Evolutionary conservation across 805 yeast species (phyloP), one percentile per base, ranked within the genome.

Genomic region (Komagataella ulmi): DNA sequence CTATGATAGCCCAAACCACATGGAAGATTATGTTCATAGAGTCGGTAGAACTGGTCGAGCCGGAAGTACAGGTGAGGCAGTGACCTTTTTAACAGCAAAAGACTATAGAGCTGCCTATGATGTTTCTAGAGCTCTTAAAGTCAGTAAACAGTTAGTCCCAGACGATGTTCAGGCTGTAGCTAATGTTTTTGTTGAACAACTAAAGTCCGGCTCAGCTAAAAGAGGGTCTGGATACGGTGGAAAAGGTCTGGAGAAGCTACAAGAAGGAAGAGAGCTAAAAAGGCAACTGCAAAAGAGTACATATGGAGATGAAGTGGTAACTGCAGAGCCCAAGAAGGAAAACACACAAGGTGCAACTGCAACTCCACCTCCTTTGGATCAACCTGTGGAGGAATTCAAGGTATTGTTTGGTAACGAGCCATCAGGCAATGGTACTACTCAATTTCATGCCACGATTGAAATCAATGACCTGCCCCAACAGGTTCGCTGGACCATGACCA

Each of bases 11-110:
- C 95, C 96, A 0, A 86, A 76, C 56, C 95, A 90, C 54, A 75
- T 89, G 74, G 98, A 95, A 55, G 98, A 93, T 63, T 93, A 93
- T 61, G 91, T 93, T 10, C 99, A 93, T 67, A 76, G 98, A 7
- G 96, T 90, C 1, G 99, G 99, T 0, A 72, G 99, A 53, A 93
- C 99, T 0, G 99, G 97, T 0, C 73, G 99, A 54, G 98, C 97
- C 1, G 93, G 93, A 0, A 74, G 75, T 43, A 68, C 66, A 3
- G 99, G 99, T 2, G 70, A 67, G 61, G 77, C 73, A n/a, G 71
- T 88, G 3, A 85, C 97, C 0, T 77, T 91, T 56, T 70, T 93
- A 3, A 69, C 81, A 1, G 68, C 76, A 0, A 67, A 68, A 18
- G 89, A 89, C 59, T 83, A 76, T 44, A 69, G 83, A 51, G 73